A percentile compares a stretch with the other conserved stretches of the same genome.
These are phyloP conservation scores for Mortierella sp. DNA, from an alignment of 371 early-diverging fungal species.

Conservation along the genomic window DNA sequence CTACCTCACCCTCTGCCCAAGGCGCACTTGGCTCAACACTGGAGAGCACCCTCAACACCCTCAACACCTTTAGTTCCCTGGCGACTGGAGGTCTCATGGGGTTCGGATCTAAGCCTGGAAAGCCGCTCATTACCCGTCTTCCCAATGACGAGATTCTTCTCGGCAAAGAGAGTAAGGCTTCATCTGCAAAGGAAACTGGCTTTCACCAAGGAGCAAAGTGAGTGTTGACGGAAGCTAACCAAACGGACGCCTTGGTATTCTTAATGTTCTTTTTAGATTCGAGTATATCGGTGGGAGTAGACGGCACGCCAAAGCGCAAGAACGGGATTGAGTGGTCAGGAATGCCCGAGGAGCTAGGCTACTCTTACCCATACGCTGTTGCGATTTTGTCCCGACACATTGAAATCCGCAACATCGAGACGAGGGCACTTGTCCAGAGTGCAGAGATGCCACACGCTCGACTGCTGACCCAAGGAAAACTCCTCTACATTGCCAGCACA, in stretches of 20 bases:
- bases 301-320: constrained; percentile 77
- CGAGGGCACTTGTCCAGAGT: constrained; percentile 85
- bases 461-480: constrained; percentile 76
- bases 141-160: constrained; percentile 83
- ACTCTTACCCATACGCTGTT: constrained; percentile 83
- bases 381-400: constrained; percentile 78
- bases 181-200: too few species aligned
- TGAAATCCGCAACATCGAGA: constrained; percentile 90
- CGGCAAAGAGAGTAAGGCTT: constrained; percentile 73
- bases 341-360: constrained; percentile 79
- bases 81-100: constrained; percentile 63
- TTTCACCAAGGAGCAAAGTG: too few species aligned
- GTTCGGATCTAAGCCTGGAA: constrained; percentile 71
- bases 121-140: constrained; percentile 75
- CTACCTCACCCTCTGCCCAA: constrained; percentile 35
- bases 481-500: constrained; percentile 84
- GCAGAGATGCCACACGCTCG: constrained; percentile 74
- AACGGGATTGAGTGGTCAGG: constrained; percentile 82
- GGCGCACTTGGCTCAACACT: constrained; percentile 51
- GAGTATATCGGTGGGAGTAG: constrained; percentile 78
- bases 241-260: too few species aligned
- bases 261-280: constrained; percentile 61
- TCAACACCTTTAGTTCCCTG: constrained; percentile 38
- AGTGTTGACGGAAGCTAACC: background rate
- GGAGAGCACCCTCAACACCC: constrained; percentile 46